Evolutionary conservation across 495 filamentous ascomycete genomes (phyloP).

Genomic region (Daldinia loculata): DNA sequence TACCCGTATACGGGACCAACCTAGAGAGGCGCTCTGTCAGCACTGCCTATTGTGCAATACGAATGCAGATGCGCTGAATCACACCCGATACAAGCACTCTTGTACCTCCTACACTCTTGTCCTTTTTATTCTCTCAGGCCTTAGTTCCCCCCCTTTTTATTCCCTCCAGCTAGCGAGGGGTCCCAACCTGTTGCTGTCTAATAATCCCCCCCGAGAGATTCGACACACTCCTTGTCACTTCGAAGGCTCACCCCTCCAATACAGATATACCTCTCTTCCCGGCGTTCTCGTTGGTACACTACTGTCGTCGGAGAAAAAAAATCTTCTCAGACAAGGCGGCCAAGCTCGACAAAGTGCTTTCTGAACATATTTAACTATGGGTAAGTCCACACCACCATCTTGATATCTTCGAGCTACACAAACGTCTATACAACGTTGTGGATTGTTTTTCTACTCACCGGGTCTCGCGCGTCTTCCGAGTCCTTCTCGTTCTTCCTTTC

Average conservation of each 20-base stretch:
- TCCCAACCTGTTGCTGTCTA: constrained; percentile 24
- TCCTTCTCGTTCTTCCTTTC: constrained; percentile 24
- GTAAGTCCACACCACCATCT: constrained; percentile 53
- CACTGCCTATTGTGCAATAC: constrained; percentile 33
- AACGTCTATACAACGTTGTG: constrained; percentile 31
- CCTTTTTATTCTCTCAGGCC: constrained; percentile 19
- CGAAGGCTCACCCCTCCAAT: constrained; percentile 43
- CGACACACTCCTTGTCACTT: constrained; percentile 41
- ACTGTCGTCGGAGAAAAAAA: constrained; percentile 40
- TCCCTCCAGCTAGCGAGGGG: constrained; percentile 38
- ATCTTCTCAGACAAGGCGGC: constrained; percentile 51
- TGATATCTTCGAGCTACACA: constrained; percentile 36
- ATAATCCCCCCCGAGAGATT: constrained; percentile 31
- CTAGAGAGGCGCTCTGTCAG: constrained; percentile 27
- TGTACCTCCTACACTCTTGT: constrained; percentile 25
- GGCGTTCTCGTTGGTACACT: constrained; percentile 39
- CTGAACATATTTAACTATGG: constrained; percentile 52
- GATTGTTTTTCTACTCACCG: constrained; percentile 21
- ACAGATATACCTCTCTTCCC: constrained; percentile 38
- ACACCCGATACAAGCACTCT: constrained; percentile 40
- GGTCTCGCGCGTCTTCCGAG: constrained; percentile 20
- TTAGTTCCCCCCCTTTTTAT: constrained; percentile 31
- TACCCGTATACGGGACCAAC: constrained; percentile 12
- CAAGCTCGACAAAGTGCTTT: constrained; percentile 51
- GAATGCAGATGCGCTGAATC: constrained; percentile 40